These are phyloP conservation scores for Hevea brasiliensis DNA, from an alignment of 345 rosid genomes.

Conservation along the genomic window DNA sequence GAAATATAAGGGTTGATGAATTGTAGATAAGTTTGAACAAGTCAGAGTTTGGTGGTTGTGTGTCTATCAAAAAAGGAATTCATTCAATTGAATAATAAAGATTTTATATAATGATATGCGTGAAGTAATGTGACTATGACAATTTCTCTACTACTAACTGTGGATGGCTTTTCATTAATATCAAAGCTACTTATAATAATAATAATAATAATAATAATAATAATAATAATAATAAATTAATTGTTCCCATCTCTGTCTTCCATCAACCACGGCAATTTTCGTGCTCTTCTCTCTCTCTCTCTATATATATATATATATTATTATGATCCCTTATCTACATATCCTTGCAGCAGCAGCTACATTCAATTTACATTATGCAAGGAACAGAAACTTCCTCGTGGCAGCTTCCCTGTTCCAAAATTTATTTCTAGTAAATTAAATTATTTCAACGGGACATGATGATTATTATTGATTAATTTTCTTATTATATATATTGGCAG, in stretches of 20 bases:
- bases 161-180: background rate
- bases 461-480: no score
- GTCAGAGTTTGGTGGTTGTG: no score
- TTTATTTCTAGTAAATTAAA: no score
- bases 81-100: no score
- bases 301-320: background rate
- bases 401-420: slow-evolving; percentile 17
- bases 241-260: slow-evolving; percentile 45
- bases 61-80: no score
- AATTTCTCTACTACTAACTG: background rate
- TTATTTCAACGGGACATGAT: no score
- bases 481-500: no score
- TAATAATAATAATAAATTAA: background rate
- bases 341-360: no score
- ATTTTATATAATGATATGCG: slow-evolving; percentile 28
- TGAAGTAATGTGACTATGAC: slow-evolving; percentile 33
- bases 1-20: background rate
- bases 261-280: slow-evolving; percentile 35
- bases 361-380: background rate
- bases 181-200: no score
- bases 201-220: no score
- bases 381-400: slow-evolving; percentile 33
- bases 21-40: background rate
- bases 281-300: slow-evolving; percentile 3
- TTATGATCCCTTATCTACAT: no score